Conservation (phyloP, 805 yeast species). For the Candida parachauliodes region DNA sequence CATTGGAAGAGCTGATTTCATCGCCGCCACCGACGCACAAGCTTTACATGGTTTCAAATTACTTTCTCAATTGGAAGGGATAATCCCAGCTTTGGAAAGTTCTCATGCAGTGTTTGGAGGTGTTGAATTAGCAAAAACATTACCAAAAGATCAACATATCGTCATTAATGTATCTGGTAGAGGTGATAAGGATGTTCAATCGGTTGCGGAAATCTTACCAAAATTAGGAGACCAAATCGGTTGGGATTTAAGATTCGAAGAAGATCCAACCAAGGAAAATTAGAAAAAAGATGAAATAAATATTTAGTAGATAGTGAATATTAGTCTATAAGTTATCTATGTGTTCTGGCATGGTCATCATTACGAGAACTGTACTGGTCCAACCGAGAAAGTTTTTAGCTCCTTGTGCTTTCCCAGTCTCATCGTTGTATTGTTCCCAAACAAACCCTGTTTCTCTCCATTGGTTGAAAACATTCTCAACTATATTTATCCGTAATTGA, state of each 20-base stretch:
- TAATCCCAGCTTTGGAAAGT: conserved; percentile 96
- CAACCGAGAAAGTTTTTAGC: conserved; percentile 92
- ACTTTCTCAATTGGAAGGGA: conserved; percentile 92
- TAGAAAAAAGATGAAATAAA: conserved; percentile 11
- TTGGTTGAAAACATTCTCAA: conserved; percentile 61
- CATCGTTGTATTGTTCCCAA: conserved; percentile 87
- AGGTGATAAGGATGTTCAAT: conserved; percentile 98
- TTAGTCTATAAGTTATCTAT: conserved; percentile 8
- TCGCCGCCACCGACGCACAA: conserved; percentile 93
- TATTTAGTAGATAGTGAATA: background rate
- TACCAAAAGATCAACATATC: conserved; percentile 74
- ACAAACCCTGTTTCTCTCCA: conserved; percentile 77
- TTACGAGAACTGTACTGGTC: conserved; percentile 77
- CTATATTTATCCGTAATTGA: conserved; percentile 61
- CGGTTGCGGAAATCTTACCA: conserved; percentile 93
- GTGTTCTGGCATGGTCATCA: conserved; percentile 77
- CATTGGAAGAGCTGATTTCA: conserved; percentile 85
- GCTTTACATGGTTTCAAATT: conserved; percentile 88
- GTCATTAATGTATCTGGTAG: conserved; percentile 94
- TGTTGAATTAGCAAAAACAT: conserved; percentile 75
- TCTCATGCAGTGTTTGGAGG: conserved; percentile 96
- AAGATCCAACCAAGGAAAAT: conserved; percentile 34
- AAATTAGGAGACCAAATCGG: conserved; percentile 84
- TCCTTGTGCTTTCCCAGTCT: conserved; percentile 71
- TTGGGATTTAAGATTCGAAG: conserved; percentile 93